Evolutionary conservation across 2,329 filamentous ascomycete species (phyloP).

Genomic region (Fusarium setosum): DNA sequence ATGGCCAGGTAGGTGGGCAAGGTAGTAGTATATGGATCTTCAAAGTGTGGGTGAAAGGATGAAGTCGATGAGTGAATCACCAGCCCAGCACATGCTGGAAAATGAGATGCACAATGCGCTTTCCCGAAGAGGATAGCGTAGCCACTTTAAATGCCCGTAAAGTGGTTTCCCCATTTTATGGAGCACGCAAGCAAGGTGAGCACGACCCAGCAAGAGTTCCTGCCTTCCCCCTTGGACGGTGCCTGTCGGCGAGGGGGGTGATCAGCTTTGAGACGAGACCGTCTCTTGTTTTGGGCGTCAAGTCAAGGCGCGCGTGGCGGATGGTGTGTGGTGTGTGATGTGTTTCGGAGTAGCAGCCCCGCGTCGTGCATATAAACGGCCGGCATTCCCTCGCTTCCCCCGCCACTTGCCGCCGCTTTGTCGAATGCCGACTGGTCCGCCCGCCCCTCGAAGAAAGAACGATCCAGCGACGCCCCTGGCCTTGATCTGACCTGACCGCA

Average conservation of each 20-base stretch:
- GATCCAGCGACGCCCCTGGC: slow-evolving; percentile 16
- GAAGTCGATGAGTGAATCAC: background rate
- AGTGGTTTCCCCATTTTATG: slow-evolving; percentile 12
- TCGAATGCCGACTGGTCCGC: slow-evolving; percentile 35
- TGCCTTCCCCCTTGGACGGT: slow-evolving; percentile 21
- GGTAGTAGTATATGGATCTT: background rate
- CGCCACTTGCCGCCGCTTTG: slow-evolving; percentile 37
- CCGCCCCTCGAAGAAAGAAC: slow-evolving; percentile 7
- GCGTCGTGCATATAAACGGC: slow-evolving; percentile 62
- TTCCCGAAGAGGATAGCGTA: slow-evolving; percentile 26
- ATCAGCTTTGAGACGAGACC: slow-evolving; percentile 31
- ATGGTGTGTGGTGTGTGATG: slow-evolving; percentile 2
- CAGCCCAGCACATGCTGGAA: slow-evolving; percentile 4
- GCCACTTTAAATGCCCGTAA: slow-evolving; percentile 14
- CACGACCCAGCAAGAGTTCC: slow-evolving; percentile 17
- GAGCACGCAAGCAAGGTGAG: slow-evolving; percentile 24
- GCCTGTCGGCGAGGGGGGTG: slow-evolving; percentile 6
- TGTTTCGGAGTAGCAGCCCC: slow-evolving; percentile 32
- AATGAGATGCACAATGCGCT: slow-evolving; percentile 20
- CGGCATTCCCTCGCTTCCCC: slow-evolving; percentile 52
- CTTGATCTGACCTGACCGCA: background rate
- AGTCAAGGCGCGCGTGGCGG: slow-evolving; percentile 18
- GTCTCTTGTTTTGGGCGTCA: slow-evolving; percentile 30
- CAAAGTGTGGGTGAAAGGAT: background rate
- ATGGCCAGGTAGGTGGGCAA: too few species aligned